These are phyloP conservation scores for Pichia eremophila DNA, from an alignment of 805 yeast genomes.

Conservation along the genomic window DNA sequence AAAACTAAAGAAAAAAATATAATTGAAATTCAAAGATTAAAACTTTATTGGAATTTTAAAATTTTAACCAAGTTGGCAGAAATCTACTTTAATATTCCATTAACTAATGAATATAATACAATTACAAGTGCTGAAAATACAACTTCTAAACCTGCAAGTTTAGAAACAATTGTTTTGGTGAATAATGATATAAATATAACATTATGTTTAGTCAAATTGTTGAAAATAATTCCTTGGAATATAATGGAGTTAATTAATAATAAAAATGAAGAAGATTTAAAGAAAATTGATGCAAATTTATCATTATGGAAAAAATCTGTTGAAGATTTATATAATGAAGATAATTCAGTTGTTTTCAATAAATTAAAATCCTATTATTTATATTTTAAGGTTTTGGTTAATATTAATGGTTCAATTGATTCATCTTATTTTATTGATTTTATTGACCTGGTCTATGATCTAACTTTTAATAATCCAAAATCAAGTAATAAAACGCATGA, in stretches of 20 bases:
- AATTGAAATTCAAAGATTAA: slow-evolving; percentile 26
- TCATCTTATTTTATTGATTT: slow-evolving; percentile 16
- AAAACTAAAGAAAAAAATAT: slow-evolving; percentile 11
- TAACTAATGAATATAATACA: slow-evolving; percentile 3
- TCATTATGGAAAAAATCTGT: slow-evolving; percentile 19
- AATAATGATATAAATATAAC: slow-evolving; percentile 28
- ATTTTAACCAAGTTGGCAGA: slow-evolving; percentile 25
- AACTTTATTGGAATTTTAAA: slow-evolving; percentile 35
- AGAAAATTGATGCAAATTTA: slow-evolving; percentile 17
- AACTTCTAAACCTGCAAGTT: slow-evolving; percentile 23
- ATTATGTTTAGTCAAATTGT: slow-evolving; percentile 24
- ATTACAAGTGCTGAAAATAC: slow-evolving; percentile 4
- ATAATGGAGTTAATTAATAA: slow-evolving; percentile 16
- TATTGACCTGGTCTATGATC: slow-evolving; percentile 17
- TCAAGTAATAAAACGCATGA: slow-evolving; percentile 8
- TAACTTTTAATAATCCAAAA: slow-evolving; percentile 12
- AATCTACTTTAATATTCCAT: slow-evolving; percentile 18
- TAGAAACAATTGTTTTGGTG: slow-evolving; percentile 27
- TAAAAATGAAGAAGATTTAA: slow-evolving; percentile 11
- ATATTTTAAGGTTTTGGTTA: slow-evolving; percentile 22
- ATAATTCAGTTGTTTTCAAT: slow-evolving; percentile 17
- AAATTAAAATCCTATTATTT: slow-evolving; percentile 24
- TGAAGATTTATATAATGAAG: slow-evolving; percentile 14
- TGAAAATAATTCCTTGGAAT: slow-evolving; percentile 24
- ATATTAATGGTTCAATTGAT: slow-evolving; percentile 12